Percentiles rank a stretch among this genome's conserved stretches.
These are phyloP conservation scores for Diaporthe sp. DNA, from an alignment of 2,329 filamentous ascomycete species.

Conservation along the genomic window DNA sequence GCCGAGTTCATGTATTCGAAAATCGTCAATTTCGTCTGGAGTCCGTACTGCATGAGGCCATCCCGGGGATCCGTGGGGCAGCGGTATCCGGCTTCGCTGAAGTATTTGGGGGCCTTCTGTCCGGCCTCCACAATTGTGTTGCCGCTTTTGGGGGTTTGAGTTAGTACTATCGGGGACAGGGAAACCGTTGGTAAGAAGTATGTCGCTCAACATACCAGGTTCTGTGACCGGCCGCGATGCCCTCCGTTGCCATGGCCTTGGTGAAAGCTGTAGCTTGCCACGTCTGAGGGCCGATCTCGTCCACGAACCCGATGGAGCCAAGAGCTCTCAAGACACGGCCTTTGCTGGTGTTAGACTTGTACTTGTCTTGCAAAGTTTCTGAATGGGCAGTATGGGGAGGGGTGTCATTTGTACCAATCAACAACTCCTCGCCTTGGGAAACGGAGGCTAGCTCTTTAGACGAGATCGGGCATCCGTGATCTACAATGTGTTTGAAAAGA, in stretches of 20 bases:
- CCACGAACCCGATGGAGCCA: constrained; percentile 39
- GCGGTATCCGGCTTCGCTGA: constrained; percentile 39
- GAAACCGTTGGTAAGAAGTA: neutral
- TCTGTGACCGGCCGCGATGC: constrained; percentile 40
- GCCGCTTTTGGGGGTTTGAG: neutral
- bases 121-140: constrained; percentile 38
- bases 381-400: too few species aligned
- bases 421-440: constrained; percentile 40
- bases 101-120: constrained; percentile 39
- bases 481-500: constrained; percentile 40
- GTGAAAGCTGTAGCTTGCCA: constrained; percentile 42
- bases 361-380: neutral
- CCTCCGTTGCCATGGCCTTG: constrained; percentile 40
- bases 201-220: constrained; percentile 38
- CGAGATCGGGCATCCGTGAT: constrained; percentile 32
- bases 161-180: neutral
- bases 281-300: constrained; percentile 39
- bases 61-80: constrained; percentile 41
- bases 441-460: constrained; percentile 38
- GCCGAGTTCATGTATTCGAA: constrained; percentile 39
- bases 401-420: constrained; percentile 38
- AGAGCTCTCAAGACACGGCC: constrained; percentile 40
- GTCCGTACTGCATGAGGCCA: constrained; percentile 43
- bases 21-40: constrained; percentile 39
- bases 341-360: neutral